These are phyloP conservation scores for Pleurostoma richardsiae DNA, from an alignment of 2,329 filamentous ascomycete species.

Conservation along the genomic window DNA sequence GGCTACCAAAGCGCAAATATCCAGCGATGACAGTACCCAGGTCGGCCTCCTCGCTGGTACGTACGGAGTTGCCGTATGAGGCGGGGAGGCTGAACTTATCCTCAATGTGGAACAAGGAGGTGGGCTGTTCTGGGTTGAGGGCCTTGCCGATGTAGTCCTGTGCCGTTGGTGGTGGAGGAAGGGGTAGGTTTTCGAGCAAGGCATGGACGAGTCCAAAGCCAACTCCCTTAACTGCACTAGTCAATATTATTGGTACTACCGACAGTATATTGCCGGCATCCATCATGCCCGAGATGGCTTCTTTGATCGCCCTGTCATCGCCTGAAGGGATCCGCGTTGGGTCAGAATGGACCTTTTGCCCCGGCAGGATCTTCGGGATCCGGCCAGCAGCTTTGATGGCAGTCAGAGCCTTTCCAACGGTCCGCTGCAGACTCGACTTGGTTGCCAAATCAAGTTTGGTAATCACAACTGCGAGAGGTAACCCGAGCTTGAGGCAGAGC, in stretches of 20 bases:
- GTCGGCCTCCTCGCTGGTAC: slow-evolving; percentile 35
- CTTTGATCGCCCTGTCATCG: slow-evolving; percentile 55
- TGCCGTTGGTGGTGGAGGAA: slow-evolving; percentile 51
- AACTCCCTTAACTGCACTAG: slow-evolving; percentile 78
- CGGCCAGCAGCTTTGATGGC: slow-evolving; percentile 71
- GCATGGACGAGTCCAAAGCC: slow-evolving; percentile 81
- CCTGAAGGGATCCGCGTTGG: slow-evolving; percentile 50
- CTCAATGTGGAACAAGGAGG: slow-evolving; percentile 79
- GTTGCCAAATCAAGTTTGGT: slow-evolving; percentile 89
- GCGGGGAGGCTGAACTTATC: slow-evolving; percentile 77
- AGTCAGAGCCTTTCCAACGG: slow-evolving; percentile 68
- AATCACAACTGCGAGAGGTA: slow-evolving; percentile 76
- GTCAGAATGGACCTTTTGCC: slow-evolving; percentile 41
- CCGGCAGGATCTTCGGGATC: slow-evolving; percentile 67
- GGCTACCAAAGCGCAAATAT: slow-evolving; percentile 70
- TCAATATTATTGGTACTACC: slow-evolving; percentile 79
- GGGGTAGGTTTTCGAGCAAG: slow-evolving; percentile 69
- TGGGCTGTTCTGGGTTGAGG: slow-evolving; percentile 54
- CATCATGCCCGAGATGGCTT: slow-evolving; percentile 46
- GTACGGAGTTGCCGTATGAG: slow-evolving; percentile 46
- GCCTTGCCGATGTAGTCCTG: slow-evolving; percentile 49
- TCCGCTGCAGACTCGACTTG: slow-evolving; percentile 63
- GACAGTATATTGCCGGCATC: slow-evolving; percentile 33
- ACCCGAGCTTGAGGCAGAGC: slow-evolving; percentile 73
- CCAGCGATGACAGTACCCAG: slow-evolving; percentile 76